Percentiles rank a stretch among this genome's conserved stretches.
These are phyloP conservation scores for Myxozyma neglecta DNA, from an alignment of 805 yeast species.

Conservation along the genomic window DNA sequence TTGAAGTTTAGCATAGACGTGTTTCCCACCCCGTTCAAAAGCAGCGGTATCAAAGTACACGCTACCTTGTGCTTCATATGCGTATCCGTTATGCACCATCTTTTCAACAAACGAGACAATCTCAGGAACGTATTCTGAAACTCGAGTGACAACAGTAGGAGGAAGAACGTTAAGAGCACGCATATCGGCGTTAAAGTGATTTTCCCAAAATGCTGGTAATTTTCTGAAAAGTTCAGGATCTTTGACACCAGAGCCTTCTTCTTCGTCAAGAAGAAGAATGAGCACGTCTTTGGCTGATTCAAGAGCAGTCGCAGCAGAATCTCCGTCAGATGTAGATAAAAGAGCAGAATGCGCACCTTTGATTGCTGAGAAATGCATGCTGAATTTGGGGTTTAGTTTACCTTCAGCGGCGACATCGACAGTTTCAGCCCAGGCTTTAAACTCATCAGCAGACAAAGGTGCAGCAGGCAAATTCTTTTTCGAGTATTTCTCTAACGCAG, in stretches of 20 bases:
- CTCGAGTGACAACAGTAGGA: slow-evolving; percentile 86
- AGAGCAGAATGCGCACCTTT: slow-evolving; percentile 46
- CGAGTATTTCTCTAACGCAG: slow-evolving; percentile 53
- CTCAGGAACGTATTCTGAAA: slow-evolving; percentile 56
- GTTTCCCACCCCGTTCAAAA: slow-evolving; percentile 70
- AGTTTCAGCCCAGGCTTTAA: slow-evolving; percentile 52
- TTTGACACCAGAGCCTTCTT: slow-evolving; percentile 70
- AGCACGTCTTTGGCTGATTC: slow-evolving; percentile 67
- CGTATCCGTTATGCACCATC: slow-evolving; percentile 79
- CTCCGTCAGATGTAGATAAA: slow-evolving; percentile 31
- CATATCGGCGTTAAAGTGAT: slow-evolving; percentile 84
- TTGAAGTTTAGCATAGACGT: slow-evolving; percentile 91
- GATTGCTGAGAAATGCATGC: slow-evolving; percentile 76
- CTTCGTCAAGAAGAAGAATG: slow-evolving; percentile 68
- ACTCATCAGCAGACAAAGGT: slow-evolving; percentile 38
- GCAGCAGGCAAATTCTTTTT: slow-evolving; percentile 50
- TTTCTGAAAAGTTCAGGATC: slow-evolving; percentile 82
- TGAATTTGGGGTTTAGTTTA: slow-evolving; percentile 71
- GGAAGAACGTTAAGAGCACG: slow-evolving; percentile 75
- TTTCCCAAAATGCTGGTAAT: slow-evolving; percentile 88
- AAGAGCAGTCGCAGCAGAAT: slow-evolving; percentile 43
- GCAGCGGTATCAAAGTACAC: slow-evolving; percentile 91
- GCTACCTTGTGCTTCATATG: slow-evolving; percentile 76
- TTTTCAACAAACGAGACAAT: slow-evolving; percentile 34
- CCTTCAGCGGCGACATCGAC: slow-evolving; percentile 55